Percentiles rank a stretch among this genome's conserved stretches.
These are phyloP conservation scores for Raddia guianensis DNA, from an alignment of 176 grass and related monocot species.

Conservation along the genomic window DNA sequence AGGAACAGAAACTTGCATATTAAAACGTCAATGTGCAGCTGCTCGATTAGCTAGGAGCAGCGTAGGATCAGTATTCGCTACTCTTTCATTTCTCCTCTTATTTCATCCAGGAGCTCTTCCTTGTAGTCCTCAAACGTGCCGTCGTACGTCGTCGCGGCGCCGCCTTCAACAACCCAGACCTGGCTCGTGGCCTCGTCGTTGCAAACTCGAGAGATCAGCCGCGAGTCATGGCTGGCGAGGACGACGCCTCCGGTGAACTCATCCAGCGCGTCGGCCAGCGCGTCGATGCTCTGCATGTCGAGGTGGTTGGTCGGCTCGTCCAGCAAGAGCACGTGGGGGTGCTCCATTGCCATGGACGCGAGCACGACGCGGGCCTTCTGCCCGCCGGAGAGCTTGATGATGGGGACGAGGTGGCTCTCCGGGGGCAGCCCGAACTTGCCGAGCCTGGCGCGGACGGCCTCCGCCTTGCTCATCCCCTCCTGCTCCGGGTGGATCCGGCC, in stretches of 20 bases:
- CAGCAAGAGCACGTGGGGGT: slow-evolving; percentile 56
- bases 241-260: slow-evolving; percentile 71
- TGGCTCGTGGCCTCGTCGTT: slow-evolving; percentile 64
- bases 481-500: slow-evolving; percentile 71
- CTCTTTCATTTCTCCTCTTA: slow-evolving; percentile 56
- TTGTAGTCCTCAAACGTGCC: slow-evolving; percentile 68
- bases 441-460: slow-evolving; percentile 64
- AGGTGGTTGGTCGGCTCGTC: slow-evolving; percentile 77
- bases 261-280: slow-evolving; percentile 59
- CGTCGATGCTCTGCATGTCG: slow-evolving; percentile 77
- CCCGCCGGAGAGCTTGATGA: slow-evolving; percentile 65
- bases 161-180: slow-evolving; percentile 71
- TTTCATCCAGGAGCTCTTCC: slow-evolving; percentile 64
- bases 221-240: slow-evolving; percentile 65
- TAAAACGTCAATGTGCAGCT: too few relatives aligned
- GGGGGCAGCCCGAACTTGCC: slow-evolving; percentile 34
- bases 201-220: slow-evolving; percentile 65
- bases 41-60: too few relatives aligned
- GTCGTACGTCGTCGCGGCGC: slow-evolving; percentile 52
- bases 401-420: slow-evolving; percentile 63
- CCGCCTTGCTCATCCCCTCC: slow-evolving; percentile 68
- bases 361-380: slow-evolving; percentile 67
- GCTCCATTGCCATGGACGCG: slow-evolving; percentile 26
- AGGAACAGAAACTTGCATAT: too few relatives aligned
- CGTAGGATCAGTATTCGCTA: not conserved